Evolutionary conservation across 257 asterid genomes (phyloP), one percentile per base, ranked within the genome.

Genomic region (Nicotiana obtusifolia): DNA sequence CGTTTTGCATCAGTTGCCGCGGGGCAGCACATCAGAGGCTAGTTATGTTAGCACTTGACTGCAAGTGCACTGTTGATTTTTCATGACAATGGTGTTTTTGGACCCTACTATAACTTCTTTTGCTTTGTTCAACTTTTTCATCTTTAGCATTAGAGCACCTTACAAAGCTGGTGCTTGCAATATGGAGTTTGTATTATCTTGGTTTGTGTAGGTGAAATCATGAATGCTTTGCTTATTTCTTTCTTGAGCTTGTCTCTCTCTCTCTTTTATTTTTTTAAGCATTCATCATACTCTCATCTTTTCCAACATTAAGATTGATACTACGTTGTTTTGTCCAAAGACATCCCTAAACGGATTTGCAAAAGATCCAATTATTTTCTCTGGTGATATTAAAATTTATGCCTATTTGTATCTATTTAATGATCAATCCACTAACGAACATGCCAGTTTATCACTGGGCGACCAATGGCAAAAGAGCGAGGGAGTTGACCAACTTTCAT

Each of bases 1-100:
- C 24, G 95, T 93, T 81, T 87, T 93, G 62, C 91, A 88, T 77
- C 93, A 88, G 4, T 20, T 87, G 83, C 84, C 87, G 16, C 83
- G 88, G 5, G 86, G 80, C 53, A 82, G 67, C 0, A 61, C 83
- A 1, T 87, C 92, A 0, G 87, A 85, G 78, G 80, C 89, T 67
- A 89, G 92, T 86, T 89, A 60, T 71, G 81, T 91, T 84, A 81
- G 85, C 86, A 86, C 87, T 64, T 90, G 68, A 84, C 19, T 15
- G 26, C 13, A 19, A 57, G 64, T n/a, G 24, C 26, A 57, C 64
- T 57, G 26, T 19, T 57, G 64, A 57, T 31, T 31, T 30, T 64
- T 3, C 16, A 2, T 59, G 65, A 13, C 20, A 28, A 30, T 31
- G 44, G 75, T 30, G 16, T 3, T 66, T 66, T 66, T 17, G 76